Conservation (phyloP, 768 basidiomycete genomes). For the Antrodiella citrinella region DNA sequence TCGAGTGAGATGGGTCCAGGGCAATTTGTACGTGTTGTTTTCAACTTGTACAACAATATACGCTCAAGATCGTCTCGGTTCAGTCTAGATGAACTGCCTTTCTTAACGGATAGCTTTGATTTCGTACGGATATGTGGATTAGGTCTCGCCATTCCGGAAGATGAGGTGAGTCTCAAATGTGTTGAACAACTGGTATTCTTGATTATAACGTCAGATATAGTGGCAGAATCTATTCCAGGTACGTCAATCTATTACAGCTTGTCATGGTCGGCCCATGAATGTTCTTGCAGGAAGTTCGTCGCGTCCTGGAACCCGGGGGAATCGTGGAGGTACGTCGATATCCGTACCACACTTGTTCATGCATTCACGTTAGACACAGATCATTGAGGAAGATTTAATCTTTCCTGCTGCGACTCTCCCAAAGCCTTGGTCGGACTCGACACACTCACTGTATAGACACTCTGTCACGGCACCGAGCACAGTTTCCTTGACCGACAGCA, state of each 20-base stretch:
- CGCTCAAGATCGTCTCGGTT: slow-evolving; percentile 5
- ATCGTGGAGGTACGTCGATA: slow-evolving; percentile 50
- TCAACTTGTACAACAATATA: too few relatives aligned
- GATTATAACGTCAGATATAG: too few relatives aligned
- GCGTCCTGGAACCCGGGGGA: slow-evolving; percentile 56
- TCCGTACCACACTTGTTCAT: too few relatives aligned
- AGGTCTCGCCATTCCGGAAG: slow-evolving; percentile 64
- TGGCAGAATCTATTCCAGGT: slow-evolving; percentile 66
- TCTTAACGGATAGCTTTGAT: slow-evolving; percentile 49
- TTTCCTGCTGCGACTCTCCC: slow-evolving; percentile 45
- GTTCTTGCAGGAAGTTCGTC: slow-evolving; percentile 48
- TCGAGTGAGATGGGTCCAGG: slow-evolving; percentile 59
- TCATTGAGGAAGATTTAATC: slow-evolving; percentile 67
- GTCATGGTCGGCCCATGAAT: too few relatives aligned
- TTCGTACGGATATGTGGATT: slow-evolving; percentile 57
- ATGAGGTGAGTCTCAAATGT: slow-evolving; percentile 56
- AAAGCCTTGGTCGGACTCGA: background rate
- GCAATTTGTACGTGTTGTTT: slow-evolving; percentile 61
- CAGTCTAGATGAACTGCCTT: slow-evolving; percentile 61
- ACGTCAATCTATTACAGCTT: too few relatives aligned
- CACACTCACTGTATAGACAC: background rate
- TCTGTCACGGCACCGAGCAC: background rate
- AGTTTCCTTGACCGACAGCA: background rate
- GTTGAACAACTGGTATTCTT: too few relatives aligned
- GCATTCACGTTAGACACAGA: slow-evolving; percentile 29